Evolutionary conservation across 306 rosid genomes (phyloP).

Genomic region (Mimosa bimucronata): DNA sequence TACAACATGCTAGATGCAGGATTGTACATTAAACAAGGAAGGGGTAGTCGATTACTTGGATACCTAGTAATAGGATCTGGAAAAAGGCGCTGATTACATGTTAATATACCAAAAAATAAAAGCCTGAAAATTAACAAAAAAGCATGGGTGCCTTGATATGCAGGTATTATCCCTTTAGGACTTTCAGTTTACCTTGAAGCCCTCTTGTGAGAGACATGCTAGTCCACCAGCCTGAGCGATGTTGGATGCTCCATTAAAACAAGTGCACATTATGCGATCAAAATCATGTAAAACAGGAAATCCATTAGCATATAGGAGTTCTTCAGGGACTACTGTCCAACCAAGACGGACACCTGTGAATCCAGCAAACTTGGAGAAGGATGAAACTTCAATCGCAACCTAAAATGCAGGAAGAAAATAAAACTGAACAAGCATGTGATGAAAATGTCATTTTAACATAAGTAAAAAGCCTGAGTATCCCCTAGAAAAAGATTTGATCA

Average conservation of each 20-base stretch:
- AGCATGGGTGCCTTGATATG: conserved; percentile 6
- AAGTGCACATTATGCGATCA: conserved; percentile 80
- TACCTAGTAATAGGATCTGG: too few relatives aligned
- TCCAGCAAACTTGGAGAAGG: conserved; percentile 92
- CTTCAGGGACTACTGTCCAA: conserved; percentile 89
- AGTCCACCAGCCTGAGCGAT: conserved; percentile 89
- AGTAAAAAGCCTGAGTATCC: background rate
- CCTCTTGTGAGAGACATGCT: conserved; percentile 78
- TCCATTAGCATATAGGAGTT: conserved; percentile 68
- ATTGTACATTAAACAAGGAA: conserved; percentile 14
- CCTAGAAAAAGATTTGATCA: background rate
- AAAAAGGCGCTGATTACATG: too few relatives aligned
- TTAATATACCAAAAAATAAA: too few relatives aligned
- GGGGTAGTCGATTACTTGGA: too few relatives aligned
- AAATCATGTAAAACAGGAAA: conserved; percentile 75
- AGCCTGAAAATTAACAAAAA: background rate
- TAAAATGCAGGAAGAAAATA: conserved; percentile 33
- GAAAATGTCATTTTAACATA: conserved; percentile 10
- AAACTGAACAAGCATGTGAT: conserved; percentile 2
- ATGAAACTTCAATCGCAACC: conserved; percentile 90
- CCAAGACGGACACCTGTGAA: conserved; percentile 93
- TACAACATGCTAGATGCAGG: conserved; percentile 13
- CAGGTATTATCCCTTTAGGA: conserved; percentile 5
- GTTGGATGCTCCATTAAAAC: conserved; percentile 90
- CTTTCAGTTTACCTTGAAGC: conserved; percentile 53